Percentiles rank a stretch among this genome's conserved stretches.
Conservation (phyloP, 345 rosid genomes). For the Barbarea vulgaris region DNA sequence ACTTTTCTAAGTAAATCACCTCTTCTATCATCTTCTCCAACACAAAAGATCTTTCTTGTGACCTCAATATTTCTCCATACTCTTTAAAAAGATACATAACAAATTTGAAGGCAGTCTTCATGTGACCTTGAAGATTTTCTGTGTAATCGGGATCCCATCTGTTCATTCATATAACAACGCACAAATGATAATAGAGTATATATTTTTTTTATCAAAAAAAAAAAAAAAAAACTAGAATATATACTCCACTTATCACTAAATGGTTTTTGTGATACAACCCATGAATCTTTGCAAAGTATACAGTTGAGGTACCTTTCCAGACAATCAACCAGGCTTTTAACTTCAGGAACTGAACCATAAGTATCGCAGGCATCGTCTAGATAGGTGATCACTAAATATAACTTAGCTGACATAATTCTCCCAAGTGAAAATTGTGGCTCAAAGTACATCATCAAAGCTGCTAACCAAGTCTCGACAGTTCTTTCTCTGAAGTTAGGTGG, state of each 20-base stretch:
- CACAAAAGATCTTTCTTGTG: neutral
- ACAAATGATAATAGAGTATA: neutral
- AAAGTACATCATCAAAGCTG: neutral
- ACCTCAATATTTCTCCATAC: constrained; percentile 1
- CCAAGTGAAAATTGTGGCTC: constrained; percentile 29
- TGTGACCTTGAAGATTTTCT: constrained; percentile 15
- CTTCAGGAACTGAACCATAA: constrained; percentile 1
- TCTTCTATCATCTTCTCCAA: constrained; percentile 22
- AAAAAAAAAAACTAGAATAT: too few relatives aligned
- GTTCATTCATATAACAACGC: neutral
- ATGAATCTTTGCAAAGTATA: neutral
- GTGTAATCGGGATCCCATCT: constrained; percentile 27
- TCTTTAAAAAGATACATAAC: constrained; percentile 18
- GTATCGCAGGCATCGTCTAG: constrained; percentile 19
- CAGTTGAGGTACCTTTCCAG: constrained; percentile 14
- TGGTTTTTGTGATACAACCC: neutral
- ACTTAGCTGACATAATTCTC: constrained; percentile 29
- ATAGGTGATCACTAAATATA: neutral
- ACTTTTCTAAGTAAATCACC: neutral
- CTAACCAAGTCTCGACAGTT: neutral
- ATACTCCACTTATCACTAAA: neutral
- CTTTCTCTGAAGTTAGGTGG: constrained; percentile 22
- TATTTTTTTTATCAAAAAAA: too few relatives aligned
- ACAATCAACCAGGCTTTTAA: neutral
- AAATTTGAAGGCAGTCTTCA: constrained; percentile 20